Evolutionary conservation across 768 basidiomycete species (phyloP), one percentile per base, ranked within the genome.

Genomic region (Brasilioporus rufonigricans): DNA sequence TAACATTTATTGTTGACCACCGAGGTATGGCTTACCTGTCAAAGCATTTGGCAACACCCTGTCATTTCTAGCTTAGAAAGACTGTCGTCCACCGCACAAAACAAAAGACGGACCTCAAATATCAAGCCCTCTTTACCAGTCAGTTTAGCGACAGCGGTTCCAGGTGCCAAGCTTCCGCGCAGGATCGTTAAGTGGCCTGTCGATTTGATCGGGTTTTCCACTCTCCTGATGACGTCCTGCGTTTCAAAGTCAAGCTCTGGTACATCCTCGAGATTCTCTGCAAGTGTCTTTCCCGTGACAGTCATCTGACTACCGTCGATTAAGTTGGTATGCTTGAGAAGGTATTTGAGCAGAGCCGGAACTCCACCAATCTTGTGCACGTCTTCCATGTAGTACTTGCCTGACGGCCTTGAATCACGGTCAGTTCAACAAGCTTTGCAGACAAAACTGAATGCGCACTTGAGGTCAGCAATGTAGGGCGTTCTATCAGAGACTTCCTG

Each of bases 321-420:
- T 55, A 93, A 74, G 66, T 87, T 76, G 12, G 87, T 88, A 66
- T 89, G 75, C 61, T 88, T 86, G 45, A 92, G 73, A 39, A 93
- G 78, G 68, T 92, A 93, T 71, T 93, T 93, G 55, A 93, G 71
- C 48, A 93, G 78, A 1, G 89, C 89, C 0, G 92, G 93, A 50
- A 93, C 82, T 53, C 92, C 92, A 27, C 93, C 92, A 54, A 88
- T 83, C 58, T 79, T 83, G 75, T 94, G 92, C 44, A 94, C 78
- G 62, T 95, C 92, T 70, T 93, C 87, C 91, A 94, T 93, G 64
- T 87, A 85, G 70, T 91, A 94, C 73, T 83, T 83, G 24, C 91
- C 92, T 8, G 90, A 91, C 16, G 91, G 90, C 73, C 86, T 87
- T 52, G 6, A 48, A 6, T 14, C 41, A 24, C 11, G 38, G 44